These are phyloP conservation scores for Penicillium nordicum DNA, from an alignment of 2,329 filamentous ascomycete genomes.

Conservation along the genomic window DNA sequence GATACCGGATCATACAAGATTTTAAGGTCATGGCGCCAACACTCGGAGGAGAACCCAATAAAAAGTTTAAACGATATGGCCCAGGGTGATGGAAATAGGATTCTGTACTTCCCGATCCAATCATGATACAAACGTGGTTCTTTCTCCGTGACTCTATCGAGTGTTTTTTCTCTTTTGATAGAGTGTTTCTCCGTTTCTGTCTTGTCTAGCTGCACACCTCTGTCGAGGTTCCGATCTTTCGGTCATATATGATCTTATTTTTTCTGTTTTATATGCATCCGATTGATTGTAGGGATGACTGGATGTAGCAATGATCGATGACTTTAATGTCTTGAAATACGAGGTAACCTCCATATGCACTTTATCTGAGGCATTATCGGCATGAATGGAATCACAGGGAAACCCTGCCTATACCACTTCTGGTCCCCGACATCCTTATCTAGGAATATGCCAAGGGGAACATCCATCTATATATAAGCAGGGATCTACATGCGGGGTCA, in stretches of 20 bases:
- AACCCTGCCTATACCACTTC: constrained; percentile 1
- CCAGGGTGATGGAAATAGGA: constrained; percentile 22
- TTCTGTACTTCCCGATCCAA: constrained; percentile 26
- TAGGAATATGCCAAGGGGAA: neutral
- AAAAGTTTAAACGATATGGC: constrained; percentile 29
- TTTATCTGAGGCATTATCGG: neutral
- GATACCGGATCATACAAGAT: constrained; percentile 29
- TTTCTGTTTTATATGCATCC: neutral
- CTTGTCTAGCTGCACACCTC: constrained; percentile 2
- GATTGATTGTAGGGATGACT: neutral
- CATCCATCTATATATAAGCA: neutral
- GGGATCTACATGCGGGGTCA: neutral
- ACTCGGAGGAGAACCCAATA: constrained; percentile 28
- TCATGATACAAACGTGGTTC: constrained; percentile 29
- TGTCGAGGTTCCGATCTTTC: neutral
- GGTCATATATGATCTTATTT: constrained; percentile 5
- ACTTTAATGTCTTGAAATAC: neutral
- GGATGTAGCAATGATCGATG: too few species aligned
- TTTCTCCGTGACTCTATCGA: constrained; percentile 17
- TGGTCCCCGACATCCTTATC: neutral
- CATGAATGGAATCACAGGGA: neutral
- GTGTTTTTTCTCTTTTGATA: neutral
- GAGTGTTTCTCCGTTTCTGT: neutral
- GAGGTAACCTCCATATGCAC: neutral
- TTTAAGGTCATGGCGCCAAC: constrained; percentile 27